Base-by-base conservation (phyloP, 805 yeast species). In the Komagataella ulmi region DNA sequence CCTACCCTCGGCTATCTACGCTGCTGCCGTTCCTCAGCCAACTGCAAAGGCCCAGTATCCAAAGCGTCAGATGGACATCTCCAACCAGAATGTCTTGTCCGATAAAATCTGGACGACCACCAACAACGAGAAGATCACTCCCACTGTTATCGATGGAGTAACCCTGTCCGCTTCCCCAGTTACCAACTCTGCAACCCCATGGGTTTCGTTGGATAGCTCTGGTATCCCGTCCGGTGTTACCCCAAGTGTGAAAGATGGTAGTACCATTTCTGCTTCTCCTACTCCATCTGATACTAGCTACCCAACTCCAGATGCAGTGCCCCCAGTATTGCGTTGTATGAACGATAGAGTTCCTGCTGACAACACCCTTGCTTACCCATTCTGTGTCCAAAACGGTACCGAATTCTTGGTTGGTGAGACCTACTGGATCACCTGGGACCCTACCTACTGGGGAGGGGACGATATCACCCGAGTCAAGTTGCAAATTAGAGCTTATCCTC, bases 101-200 rank as follows among this genome's bases (percentile, higher is more conserved):
- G 40, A 30, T 14, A 46, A 45, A 30, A 57, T 64, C 6, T 70
- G 74, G 74, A 68, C 68, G 4, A 62, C 72, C 1, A 64, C 68
- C 7, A 63, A 69, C 23, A 50, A 50, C 4, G 50, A 59, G 12
- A 17, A 46, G n/a, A 56, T 65, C 19, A 62, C 66, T 19, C 67
- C 67, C 30, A 64, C 67, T 2, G 83, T 83, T 47, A 72, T 77
- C 55, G 77, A 73, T 48, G 81, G 81, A 44, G 81, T 79, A 14
- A 77, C 83, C 2, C 53, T 66, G 3, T 63, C 68, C 47, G 69
- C 67, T 17, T 68, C 74, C 2, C 76, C 77, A 43, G 62, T 66
- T 8, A 55, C 68, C 1, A 49, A 53, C 30, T 59, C 67, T 17
- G 64, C 72, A 4, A 71, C 76, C 7, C 64, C 63, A 2, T 73